Percentiles rank a stretch among this genome's conserved stretches.
phyloP scores from a whole-genome alignment of 2,329 filamentous ascomycete species.

The Daldinia eschscholtzii region DNA sequence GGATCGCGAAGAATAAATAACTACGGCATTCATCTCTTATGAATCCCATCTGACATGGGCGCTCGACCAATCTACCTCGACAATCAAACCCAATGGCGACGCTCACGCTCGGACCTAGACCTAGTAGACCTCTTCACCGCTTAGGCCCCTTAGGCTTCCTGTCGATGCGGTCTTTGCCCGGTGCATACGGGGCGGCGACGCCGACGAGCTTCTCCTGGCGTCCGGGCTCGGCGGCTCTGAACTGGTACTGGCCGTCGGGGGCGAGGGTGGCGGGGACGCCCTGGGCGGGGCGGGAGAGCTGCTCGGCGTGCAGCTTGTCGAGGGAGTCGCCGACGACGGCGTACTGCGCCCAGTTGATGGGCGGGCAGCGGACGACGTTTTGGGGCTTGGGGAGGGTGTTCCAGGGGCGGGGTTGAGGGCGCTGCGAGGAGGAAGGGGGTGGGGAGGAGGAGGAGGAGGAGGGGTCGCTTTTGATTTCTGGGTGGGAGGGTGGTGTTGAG shows the following conservation, averaged over 20 bases:
- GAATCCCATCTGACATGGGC: too few relatives aligned
- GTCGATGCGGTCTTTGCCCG: constrained; percentile 62
- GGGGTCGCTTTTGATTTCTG: neutral
- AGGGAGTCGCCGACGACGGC: constrained; percentile 87
- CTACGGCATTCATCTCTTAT: too few relatives aligned
- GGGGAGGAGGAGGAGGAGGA: neutral
- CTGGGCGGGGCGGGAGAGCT: constrained; percentile 73
- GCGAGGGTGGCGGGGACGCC: constrained; percentile 63
- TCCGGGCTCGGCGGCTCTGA: constrained; percentile 59
- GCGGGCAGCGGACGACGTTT: constrained; percentile 85
- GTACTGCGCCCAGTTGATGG: constrained; percentile 96
- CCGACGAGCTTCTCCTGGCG: constrained; percentile 62
- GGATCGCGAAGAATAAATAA: too few relatives aligned
- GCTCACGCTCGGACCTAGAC: neutral
- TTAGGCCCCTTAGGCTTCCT: constrained; percentile 52
- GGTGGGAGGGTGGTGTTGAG: neutral
- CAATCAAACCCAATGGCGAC: neutral
- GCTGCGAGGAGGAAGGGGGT: neutral
- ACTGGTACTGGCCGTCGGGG: constrained; percentile 63
- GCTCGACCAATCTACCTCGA: too few relatives aligned
- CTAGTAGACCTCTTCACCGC: constrained; percentile 38
- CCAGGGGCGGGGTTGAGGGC: constrained; percentile 60
- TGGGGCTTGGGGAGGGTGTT: constrained; percentile 80
- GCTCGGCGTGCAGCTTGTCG: constrained; percentile 86
- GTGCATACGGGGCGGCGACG: constrained; percentile 69